A percentile compares a stretch with the other conserved stretches of the same genome.
Conservation (phyloP, 305 asterid species). For the Ajuga reptans region DNA sequence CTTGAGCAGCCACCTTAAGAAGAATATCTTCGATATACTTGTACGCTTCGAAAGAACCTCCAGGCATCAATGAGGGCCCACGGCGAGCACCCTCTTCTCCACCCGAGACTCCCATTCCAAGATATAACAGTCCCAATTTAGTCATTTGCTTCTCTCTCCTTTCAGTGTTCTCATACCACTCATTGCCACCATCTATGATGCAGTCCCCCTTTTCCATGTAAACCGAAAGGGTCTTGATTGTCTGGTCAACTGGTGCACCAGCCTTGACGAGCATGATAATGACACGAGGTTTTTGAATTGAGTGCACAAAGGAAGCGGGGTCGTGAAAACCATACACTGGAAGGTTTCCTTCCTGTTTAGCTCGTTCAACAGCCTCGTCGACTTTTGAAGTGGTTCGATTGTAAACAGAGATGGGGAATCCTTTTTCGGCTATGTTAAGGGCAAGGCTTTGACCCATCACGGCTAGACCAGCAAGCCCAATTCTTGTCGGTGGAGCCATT, state of each 20-base stretch:
- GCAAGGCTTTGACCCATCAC: constrained; percentile 60
- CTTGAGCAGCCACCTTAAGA: constrained; percentile 66
- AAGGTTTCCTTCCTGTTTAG: constrained; percentile 55
- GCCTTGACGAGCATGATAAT: constrained; percentile 62
- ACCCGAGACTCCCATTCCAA: constrained; percentile 78
- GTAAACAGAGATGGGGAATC: constrained; percentile 57
- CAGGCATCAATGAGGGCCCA: constrained; percentile 75
- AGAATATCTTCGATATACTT: constrained; percentile 53
- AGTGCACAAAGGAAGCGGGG: constrained; percentile 50
- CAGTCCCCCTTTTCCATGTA: constrained; percentile 67
- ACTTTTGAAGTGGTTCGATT: constrained; percentile 62
- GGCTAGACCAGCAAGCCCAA: constrained; percentile 69
- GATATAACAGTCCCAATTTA: constrained; percentile 48
- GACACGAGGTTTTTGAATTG: constrained; percentile 66
- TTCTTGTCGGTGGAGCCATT: constrained; percentile 55
- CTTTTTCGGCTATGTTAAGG: constrained; percentile 29
- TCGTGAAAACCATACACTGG: constrained; percentile 57
- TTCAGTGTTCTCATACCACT: constrained; percentile 77
- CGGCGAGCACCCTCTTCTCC: constrained; percentile 74
- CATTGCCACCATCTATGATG: constrained; percentile 68
- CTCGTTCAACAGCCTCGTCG: constrained; percentile 60
- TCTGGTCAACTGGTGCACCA: constrained; percentile 60
- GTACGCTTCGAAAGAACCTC: constrained; percentile 57
- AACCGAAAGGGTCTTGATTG: constrained; percentile 50
- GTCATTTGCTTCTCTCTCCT: constrained; percentile 55